Base-by-base conservation (phyloP, 208 protist species). In the Kentomonas sorsogonicus region DNA sequence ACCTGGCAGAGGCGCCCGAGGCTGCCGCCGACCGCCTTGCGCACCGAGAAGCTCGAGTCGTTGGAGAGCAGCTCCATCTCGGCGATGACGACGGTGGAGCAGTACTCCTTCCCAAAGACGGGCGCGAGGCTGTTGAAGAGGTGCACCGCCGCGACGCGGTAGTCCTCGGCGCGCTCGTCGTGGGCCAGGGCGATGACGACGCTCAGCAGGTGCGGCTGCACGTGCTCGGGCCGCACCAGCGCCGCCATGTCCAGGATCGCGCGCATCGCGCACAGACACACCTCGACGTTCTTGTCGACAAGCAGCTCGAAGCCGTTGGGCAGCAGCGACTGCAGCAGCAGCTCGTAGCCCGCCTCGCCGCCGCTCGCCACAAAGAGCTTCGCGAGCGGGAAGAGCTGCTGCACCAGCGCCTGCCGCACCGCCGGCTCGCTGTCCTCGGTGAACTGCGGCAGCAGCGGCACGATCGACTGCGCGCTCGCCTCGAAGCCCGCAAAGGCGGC, bases 231-330 rank as follows among this genome's bases (percentile, higher is more conserved):
- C 36, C 85, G 82, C 4, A 98, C 89, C 10, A 94, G 69, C 36
- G 71, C 69, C 1, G 88, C 85, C 53, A 98, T 79, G 41, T 73
- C 74, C 26, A 79, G 80, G 39, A 98, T 73, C 23, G 90, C 75
- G 44, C 84, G 66, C n/a, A 95, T 68, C 2, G 95, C 89, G 13
- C 73, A 69, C n/a, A 74, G 68, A 33, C 84, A 86, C 7, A 98
- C 95, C 60, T 97, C 89, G 25, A 91, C 82, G 59, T 96, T 98
- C 55, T 95, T 94, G 70, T 98, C 95, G n/a, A 97, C 91, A 3
- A 96, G 71, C 56, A 97, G 66, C 69, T 97, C 92, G 53, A 97
- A 96, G 29, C 74, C 79, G 48, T 91, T 90, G 16, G 95, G 95
- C n/a, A 98, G 72, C 34, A 97, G 83, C 16, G 74, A 83, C 34